Evolutionary conservation across 1,139 yeast genomes (phyloP).

Genomic region (Suhomyces bribrorum): DNA sequence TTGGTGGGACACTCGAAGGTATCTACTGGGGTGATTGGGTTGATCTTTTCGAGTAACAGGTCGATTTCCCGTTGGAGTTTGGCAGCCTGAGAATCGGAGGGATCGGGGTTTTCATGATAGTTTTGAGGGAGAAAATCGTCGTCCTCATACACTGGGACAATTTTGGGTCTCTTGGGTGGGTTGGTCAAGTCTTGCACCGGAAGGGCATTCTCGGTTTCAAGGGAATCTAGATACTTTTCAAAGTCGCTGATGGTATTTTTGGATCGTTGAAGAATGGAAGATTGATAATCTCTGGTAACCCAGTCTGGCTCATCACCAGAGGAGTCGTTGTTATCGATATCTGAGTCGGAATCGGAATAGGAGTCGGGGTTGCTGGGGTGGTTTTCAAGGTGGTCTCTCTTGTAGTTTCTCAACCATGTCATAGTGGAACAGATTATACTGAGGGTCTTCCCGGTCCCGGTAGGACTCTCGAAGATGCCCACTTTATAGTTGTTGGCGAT

Average conservation of each 20-base stretch:
- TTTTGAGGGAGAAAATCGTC: slow-evolving; percentile 44
- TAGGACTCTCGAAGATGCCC: slow-evolving; percentile 90
- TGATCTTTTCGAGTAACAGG: slow-evolving; percentile 40
- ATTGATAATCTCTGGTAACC: slow-evolving; percentile 51
- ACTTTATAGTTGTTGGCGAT: slow-evolving; percentile 60
- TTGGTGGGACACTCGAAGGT: slow-evolving; percentile 46
- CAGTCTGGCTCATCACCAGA: slow-evolving; percentile 51
- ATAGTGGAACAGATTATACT: slow-evolving; percentile 83
- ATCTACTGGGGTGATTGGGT: slow-evolving; percentile 21
- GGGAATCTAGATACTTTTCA: slow-evolving; percentile 39
- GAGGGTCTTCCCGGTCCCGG: slow-evolving; percentile 92
- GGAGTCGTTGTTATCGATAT: slow-evolving; percentile 8
- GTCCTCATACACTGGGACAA: slow-evolving; percentile 15
- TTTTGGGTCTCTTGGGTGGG: slow-evolving; percentile 4
- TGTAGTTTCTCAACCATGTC: slow-evolving; percentile 78
- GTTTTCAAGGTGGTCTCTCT: slow-evolving; percentile 38
- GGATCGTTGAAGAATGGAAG: slow-evolving; percentile 32
- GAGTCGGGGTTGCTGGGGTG: slow-evolving; percentile 32
- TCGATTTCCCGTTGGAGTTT: slow-evolving; percentile 46
- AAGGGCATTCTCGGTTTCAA: slow-evolving; percentile 19
- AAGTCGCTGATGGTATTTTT: slow-evolving; percentile 37
- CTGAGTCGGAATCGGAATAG: too few relatives aligned
- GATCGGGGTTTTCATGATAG: slow-evolving; percentile 27
- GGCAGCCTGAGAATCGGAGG: slow-evolving; percentile 23
- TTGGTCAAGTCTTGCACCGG: slow-evolving; percentile 13